Base-by-base conservation (phyloP, 768 basidiomycete genomes). In the Roridomyces roridus region DNA sequence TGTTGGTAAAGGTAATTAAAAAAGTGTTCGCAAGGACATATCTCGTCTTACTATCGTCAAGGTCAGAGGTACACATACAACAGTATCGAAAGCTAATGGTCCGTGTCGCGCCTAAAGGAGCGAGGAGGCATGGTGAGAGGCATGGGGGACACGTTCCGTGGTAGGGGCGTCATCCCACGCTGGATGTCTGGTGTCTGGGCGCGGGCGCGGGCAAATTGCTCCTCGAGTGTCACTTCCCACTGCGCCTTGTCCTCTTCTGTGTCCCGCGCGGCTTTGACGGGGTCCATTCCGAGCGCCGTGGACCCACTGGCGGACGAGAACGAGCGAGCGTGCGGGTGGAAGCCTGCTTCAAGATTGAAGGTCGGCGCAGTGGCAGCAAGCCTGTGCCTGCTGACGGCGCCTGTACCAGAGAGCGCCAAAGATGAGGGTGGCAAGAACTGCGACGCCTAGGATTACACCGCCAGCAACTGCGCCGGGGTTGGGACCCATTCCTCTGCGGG, bases 201-300 rank as follows among this genome's bases (percentile, higher is more conserved):
- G 21, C 61, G 61, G 31, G 61, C 61, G 23, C 61, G 51, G 24
- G 61, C 48, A 28, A 63, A 63, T 44, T 59, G 61, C 23, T 25
- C 57, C 45, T 63, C 61, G 25, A 63, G 53, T 45, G 51, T 39
- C 42, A 21, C 40, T 46, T 63, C 61, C 61, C 61, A 63, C 28
- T 59, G 42, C n/a, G 47, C 39, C 42, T 55, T 55, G 28, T 63
- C 61, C 41, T 26, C 25, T 40, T 63, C 61, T 25, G n/a, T n/a
- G n/a, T 48, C 24, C 50, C 21, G 10, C 42, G n/a, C n/a, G n/a
- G n/a, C n/a, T n/a, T 57, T 41, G 36, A 20, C 21, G 4, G 20
- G 24, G 8, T 17, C 11, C 24, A 57, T 47, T 2, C 11, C 29
- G 18, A 18, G 11, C 23, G 2, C 41, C 20, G 34, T 44, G 57